phyloP scores from a whole-genome alignment of 1,284 basidiomycete species.

The Pulveroboletus sp. region DNA sequence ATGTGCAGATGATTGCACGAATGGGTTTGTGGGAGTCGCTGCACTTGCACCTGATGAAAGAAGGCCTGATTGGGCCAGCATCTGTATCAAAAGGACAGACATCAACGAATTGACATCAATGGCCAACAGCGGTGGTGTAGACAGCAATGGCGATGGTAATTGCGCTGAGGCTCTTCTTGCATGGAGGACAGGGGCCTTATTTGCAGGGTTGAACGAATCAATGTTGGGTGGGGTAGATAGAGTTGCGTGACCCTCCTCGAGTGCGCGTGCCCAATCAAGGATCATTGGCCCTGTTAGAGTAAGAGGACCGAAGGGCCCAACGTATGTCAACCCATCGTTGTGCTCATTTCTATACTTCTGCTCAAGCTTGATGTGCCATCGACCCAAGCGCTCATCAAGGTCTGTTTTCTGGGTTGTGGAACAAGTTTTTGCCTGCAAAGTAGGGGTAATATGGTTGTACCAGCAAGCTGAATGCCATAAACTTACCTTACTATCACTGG shows the following conservation, averaged over 20 bases:
- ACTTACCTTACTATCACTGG: not conserved
- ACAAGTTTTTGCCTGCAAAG: not conserved
- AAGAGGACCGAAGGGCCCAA: not conserved
- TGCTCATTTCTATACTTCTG: conserved; percentile 4
- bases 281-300: conserved; percentile 4
- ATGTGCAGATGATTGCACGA: not conserved
- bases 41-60: not conserved
- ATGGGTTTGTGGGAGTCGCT: no score
- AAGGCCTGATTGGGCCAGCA: not conserved
- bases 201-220: conserved; percentile 2
- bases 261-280: not conserved
- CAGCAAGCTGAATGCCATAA: not conserved
- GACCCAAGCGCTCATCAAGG: not conserved
- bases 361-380: not conserved
- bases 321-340: conserved; percentile 1
- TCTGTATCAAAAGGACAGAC: not conserved
- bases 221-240: conserved; percentile 2
- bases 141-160: not conserved
- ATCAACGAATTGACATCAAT: conserved; percentile 2
- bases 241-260: not conserved
- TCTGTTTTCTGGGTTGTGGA: not conserved
- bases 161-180: not conserved
- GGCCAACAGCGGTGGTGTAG: not conserved
- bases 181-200: conserved; percentile 4
- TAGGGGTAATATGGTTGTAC: not conserved